phyloP scores from a whole-genome alignment of 2,329 filamentous ascomycete genomes.

The Colletotrichum sp. region DNA sequence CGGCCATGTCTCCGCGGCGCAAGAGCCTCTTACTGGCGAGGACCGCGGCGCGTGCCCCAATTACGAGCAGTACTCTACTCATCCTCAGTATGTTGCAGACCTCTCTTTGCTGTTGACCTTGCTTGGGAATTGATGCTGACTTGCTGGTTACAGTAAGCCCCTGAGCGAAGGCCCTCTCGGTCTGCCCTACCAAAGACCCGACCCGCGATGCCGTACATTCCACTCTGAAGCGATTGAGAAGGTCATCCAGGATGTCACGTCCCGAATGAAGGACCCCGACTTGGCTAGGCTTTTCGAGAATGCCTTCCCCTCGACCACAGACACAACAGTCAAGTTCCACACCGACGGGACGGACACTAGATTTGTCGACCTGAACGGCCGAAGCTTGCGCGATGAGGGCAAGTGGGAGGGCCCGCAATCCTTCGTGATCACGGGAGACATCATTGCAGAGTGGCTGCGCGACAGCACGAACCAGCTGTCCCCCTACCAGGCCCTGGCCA shows the following conservation, averaged over 20 bases:
- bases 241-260: slow-evolving; percentile 83
- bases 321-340: slow-evolving; percentile 90
- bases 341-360: slow-evolving; percentile 59
- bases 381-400: slow-evolving; percentile 52
- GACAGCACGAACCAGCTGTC: slow-evolving; percentile 93
- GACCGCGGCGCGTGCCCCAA: slow-evolving; percentile 42
- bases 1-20: slow-evolving; percentile 19
- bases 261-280: slow-evolving; percentile 82
- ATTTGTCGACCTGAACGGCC: slow-evolving; percentile 29
- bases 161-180: slow-evolving; percentile 79
- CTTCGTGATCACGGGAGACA: slow-evolving; percentile 93
- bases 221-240: slow-evolving; percentile 84
- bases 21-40: slow-evolving; percentile 15
- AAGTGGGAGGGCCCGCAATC: slow-evolving; percentile 87
- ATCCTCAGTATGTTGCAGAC: slow-evolving; percentile 40
- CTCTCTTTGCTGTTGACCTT: neutral
- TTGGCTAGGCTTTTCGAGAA: slow-evolving; percentile 94
- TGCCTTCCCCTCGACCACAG: slow-evolving; percentile 88
- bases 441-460: slow-evolving; percentile 90
- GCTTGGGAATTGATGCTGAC: neutral
- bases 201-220: slow-evolving; percentile 85
- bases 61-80: slow-evolving; percentile 43
- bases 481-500: slow-evolving; percentile 86
- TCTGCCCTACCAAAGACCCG: slow-evolving; percentile 87
- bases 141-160: slow-evolving; percentile 63